Evolutionary conservation across 1,139 yeast genomes (phyloP).

Genomic region (Spathaspora sp.): DNA sequence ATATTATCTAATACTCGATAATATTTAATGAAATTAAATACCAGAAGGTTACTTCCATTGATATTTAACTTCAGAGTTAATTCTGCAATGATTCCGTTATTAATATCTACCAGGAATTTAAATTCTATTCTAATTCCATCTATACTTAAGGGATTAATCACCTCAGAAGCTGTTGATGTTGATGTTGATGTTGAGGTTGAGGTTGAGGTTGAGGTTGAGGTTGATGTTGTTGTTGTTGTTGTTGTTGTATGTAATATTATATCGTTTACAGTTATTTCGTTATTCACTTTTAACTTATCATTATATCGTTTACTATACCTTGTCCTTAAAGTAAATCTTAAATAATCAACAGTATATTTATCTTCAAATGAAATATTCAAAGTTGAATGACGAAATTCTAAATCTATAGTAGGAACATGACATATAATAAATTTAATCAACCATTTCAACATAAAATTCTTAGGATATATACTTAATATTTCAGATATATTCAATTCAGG

Average conservation of each 20-base stretch:
- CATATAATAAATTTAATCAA: conserved; percentile 18
- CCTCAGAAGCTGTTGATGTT: conserved; percentile 2
- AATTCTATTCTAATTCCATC: conserved; percentile 24
- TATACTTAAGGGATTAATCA: conserved; percentile 15
- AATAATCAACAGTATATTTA: conserved; percentile 22
- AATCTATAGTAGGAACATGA: conserved; percentile 26
- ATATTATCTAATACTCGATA: conserved; percentile 3
- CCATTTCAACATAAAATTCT: conserved; percentile 13
- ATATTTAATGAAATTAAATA: conserved; percentile 21
- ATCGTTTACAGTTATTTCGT: conserved; percentile 16
- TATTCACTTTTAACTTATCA: conserved; percentile 21
- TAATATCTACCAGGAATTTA: conserved; percentile 21
- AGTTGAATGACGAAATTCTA: conserved; percentile 27
- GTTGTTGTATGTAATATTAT: conserved; percentile 9
- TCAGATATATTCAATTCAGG: neutral
- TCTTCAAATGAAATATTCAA: conserved; percentile 13
- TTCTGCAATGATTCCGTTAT: conserved; percentile 18
- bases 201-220: no score
- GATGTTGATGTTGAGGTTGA: no score
- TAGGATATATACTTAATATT: conserved; percentile 19
- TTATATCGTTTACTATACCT: conserved; percentile 20
- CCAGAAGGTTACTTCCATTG: conserved; percentile 18
- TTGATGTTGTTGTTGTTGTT: conserved; percentile 1
- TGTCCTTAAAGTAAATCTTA: conserved; percentile 21
- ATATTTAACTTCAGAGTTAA: conserved; percentile 11